A percentile compares a stretch with the other conserved stretches of the same genome.
These are phyloP conservation scores for Groenewaldozyma salmanticensis DNA, from an alignment of 805 yeast genomes.

Conservation along the genomic window DNA sequence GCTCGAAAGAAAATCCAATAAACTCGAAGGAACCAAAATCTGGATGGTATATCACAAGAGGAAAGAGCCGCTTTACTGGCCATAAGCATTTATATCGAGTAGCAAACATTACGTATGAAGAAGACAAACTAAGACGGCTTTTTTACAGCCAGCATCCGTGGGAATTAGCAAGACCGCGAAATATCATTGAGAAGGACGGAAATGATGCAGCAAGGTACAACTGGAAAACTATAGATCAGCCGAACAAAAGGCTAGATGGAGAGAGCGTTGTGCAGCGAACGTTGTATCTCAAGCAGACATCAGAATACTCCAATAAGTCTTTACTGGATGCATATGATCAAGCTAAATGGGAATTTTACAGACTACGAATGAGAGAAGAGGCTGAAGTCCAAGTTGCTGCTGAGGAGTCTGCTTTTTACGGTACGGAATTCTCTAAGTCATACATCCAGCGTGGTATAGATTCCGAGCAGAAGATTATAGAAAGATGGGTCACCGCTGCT, in stretches of 20 bases:
- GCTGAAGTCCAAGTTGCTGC: constrained; percentile 56
- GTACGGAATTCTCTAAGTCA: constrained; percentile 59
- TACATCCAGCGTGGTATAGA: constrained; percentile 58
- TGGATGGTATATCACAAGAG: constrained; percentile 38
- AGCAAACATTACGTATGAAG: constrained; percentile 47
- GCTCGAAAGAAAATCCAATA: constrained; percentile 16
- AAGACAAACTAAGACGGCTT: constrained; percentile 72
- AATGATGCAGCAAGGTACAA: constrained; percentile 44
- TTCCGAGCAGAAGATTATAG: constrained; percentile 61
- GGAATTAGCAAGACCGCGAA: constrained; percentile 90
- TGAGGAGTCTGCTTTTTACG: constrained; percentile 83
- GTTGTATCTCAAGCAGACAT: constrained; percentile 39
- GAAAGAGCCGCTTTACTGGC: constrained; percentile 27
- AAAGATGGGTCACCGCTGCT: constrained; percentile 67
- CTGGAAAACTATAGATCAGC: constrained; percentile 74
- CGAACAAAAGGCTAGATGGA: constrained; percentile 71
- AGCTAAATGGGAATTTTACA: constrained; percentile 82
- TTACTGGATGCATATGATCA: constrained; percentile 64
- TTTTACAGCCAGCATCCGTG: constrained; percentile 95
- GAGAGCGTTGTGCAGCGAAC: constrained; percentile 79
- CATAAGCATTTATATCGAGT: constrained; percentile 38
- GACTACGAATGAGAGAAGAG: constrained; percentile 76
- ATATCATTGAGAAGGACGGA: constrained; percentile 66
- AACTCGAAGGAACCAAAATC: constrained; percentile 14
- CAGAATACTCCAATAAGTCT: constrained; percentile 18